Percentiles rank a stretch among this genome's conserved stretches.
phyloP scores from a whole-genome alignment of 768 basidiomycete species.

The Tephrocybe sp. region DNA sequence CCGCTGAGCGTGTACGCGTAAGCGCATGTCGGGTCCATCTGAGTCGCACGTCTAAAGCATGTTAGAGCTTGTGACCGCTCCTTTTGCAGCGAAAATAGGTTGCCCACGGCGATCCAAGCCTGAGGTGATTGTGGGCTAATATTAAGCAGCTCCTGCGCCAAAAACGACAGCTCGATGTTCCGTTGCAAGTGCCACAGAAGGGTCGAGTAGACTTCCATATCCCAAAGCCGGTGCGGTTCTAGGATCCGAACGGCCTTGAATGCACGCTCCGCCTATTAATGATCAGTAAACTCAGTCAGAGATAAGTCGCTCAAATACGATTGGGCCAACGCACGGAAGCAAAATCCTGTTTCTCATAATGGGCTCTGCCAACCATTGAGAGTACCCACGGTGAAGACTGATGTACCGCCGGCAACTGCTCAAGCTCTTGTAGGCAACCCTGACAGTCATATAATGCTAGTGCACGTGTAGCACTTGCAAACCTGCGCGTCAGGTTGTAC shows the following conservation, averaged over 20 bases:
- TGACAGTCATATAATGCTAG: slow-evolving; percentile 77
- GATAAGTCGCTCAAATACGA: slow-evolving; percentile 23
- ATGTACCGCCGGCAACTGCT: slow-evolving; percentile 71
- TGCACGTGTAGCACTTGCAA: slow-evolving; percentile 77
- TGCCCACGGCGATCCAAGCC: slow-evolving; percentile 96
- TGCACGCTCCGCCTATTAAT: slow-evolving; percentile 79
- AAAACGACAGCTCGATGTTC: slow-evolving; percentile 81
- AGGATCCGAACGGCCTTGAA: slow-evolving; percentile 79
- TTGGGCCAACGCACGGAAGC: slow-evolving; percentile 62
- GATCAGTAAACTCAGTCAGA: slow-evolving; percentile 20
- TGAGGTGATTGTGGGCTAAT: slow-evolving; percentile 82
- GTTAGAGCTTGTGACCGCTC: slow-evolving; percentile 91
- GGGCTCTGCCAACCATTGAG: slow-evolving; percentile 81
- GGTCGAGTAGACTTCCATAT: slow-evolving; percentile 97
- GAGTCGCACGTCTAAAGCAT: slow-evolving; percentile 90
- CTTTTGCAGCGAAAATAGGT: slow-evolving; percentile 93
- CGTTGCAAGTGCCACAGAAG: slow-evolving; percentile 92
- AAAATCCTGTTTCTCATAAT: slow-evolving; percentile 91
- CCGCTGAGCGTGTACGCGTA: slow-evolving; percentile 97
- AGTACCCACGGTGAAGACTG: slow-evolving; percentile 77
- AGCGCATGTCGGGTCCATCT: slow-evolving; percentile 87
- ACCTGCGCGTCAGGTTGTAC: slow-evolving; percentile 76
- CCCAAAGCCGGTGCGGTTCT: slow-evolving; percentile 87
- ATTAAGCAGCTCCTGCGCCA: slow-evolving; percentile 89
- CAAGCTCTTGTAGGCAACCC: slow-evolving; percentile 73